Base-by-base conservation (phyloP, 2,329 filamentous ascomycete genomes). In the Paecilomyces fulvus region DNA sequence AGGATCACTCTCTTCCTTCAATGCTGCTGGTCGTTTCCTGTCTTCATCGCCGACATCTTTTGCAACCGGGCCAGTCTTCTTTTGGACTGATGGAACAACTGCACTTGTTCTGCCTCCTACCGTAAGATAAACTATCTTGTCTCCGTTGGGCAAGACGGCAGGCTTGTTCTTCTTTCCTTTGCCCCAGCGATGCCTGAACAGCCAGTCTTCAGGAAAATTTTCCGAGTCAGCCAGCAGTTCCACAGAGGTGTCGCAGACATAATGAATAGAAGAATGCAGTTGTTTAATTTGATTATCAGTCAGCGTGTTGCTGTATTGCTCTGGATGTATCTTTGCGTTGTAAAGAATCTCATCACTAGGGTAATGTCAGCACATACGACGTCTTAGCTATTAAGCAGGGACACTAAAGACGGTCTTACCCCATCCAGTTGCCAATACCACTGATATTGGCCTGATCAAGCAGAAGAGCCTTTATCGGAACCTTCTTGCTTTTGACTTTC, bases 341-440 rank as follows among this genome's bases (percentile, higher is more conserved):
- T 92, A 99, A 53, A 99, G 77, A 6, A 96, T 86, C 71, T 99
- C 94, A 68, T 99, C 94, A 0, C 82, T 81, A 17, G 53, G 9
- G 3, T 53, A 51, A 17, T 64, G 54, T 52, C 11, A 54, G 46
- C 20, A 55, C 25, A 46, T 37, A 28, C 17, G 43, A 30, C 21
- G 12, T 56, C 43, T 49, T 9, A n/a, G n/a, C n/a, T n/a, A 17
- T 52, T 56, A 20, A 55, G 20, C 51, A 20, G 9, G 23, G 43
- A n/a, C 25, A 46, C 10, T 7, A 21, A 25, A 62, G 55, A 46
- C 21, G 9, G 12, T 69, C 79, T 61, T 71, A 83, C 75, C 87
- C 91, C 55, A 99, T 92, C 92, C 92, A 99, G 68, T 97, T 97
- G 0, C 94, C 94, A 60, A 99, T 89, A 7, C 94, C 94, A 65